Conservation (phyloP, 2,329 filamentous ascomycete species). For the Fusarium sp. region DNA sequence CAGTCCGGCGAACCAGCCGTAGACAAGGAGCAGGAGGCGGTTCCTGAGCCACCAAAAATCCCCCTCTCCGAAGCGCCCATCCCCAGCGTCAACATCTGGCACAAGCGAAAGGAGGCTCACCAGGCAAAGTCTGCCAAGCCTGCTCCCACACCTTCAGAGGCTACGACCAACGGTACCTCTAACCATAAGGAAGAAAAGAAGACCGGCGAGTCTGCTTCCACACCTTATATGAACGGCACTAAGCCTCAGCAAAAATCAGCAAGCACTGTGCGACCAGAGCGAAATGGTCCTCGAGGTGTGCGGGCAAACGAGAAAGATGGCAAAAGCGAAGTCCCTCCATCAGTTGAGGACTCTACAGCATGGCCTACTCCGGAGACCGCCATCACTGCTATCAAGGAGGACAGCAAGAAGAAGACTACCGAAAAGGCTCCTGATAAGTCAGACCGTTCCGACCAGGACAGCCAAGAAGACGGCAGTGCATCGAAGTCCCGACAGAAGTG, state of each 20-base stretch:
- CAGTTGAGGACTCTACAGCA: constrained; percentile 79
- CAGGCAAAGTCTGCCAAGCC: constrained; percentile 64
- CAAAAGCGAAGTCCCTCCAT: constrained; percentile 63
- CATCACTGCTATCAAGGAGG: constrained; percentile 72
- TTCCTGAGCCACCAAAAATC: constrained; percentile 65
- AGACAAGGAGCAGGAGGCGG: constrained; percentile 67
- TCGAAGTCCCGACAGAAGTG: constrained; percentile 76
- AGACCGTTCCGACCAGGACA: constrained; percentile 73
- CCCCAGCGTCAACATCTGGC: constrained; percentile 90
- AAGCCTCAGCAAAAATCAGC: constrained; percentile 59
- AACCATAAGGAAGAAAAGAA: constrained; percentile 60
- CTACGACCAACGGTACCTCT: constrained; percentile 49
- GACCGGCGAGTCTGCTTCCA: constrained; percentile 44
- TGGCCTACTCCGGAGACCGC: constrained; percentile 94
- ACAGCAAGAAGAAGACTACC: constrained; percentile 75
- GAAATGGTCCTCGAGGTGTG: constrained; percentile 63
- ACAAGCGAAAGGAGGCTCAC: constrained; percentile 77
- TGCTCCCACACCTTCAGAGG: constrained; percentile 54
- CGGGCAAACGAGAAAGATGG: constrained; percentile 60
- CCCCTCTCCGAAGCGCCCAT: constrained; percentile 84
- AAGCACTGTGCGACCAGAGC: constrained; percentile 57
- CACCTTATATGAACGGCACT: constrained; percentile 52
- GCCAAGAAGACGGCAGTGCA: constrained; percentile 63
- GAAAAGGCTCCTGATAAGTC: constrained; percentile 72
- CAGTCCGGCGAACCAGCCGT: constrained; percentile 63